Evolutionary conservation across 1,284 basidiomycete species (phyloP).

Genomic region (Malassezia nana): DNA sequence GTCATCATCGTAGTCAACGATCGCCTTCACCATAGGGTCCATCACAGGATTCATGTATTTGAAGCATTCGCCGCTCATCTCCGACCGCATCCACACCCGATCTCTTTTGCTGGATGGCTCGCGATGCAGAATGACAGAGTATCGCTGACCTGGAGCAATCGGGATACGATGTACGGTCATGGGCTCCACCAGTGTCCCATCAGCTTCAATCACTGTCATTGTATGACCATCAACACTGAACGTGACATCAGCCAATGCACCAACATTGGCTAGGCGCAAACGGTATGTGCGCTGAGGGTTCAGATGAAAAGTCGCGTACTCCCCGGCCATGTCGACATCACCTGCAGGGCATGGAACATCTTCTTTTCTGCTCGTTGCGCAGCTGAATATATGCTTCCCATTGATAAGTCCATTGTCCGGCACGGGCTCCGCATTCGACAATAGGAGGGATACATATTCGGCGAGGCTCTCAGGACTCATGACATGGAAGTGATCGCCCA

Average conservation of each 20-base stretch:
- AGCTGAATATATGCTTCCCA: slow-evolving; percentile 52
- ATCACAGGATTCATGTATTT: slow-evolving; percentile 46
- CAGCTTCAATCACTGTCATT: slow-evolving; percentile 53
- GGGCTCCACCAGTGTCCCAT: slow-evolving; percentile 51
- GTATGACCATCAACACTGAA: slow-evolving; percentile 53
- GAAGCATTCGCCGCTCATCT: slow-evolving; percentile 50
- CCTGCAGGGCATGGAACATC: slow-evolving; percentile 10
- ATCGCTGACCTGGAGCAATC: slow-evolving; percentile 52
- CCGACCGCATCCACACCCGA: slow-evolving; percentile 23
- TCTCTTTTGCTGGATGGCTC: slow-evolving; percentile 24
- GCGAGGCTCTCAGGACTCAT: slow-evolving; percentile 23
- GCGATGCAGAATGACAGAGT: slow-evolving; percentile 52
- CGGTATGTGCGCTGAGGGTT: slow-evolving; percentile 51
- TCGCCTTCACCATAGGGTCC: slow-evolving; percentile 46
- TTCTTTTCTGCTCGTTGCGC: slow-evolving; percentile 16
- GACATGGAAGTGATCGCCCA: slow-evolving; percentile 36
- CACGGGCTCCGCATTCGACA: slow-evolving; percentile 40
- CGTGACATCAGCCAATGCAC: slow-evolving; percentile 19
- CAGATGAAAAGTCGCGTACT: slow-evolving; percentile 24
- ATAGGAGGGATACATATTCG: slow-evolving; percentile 21
- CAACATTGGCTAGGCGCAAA: slow-evolving; percentile 52
- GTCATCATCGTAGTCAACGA: slow-evolving; percentile 46
- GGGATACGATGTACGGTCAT: slow-evolving; percentile 49
- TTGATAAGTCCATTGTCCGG: slow-evolving; percentile 55
- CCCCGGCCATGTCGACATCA: slow-evolving; percentile 14